These are phyloP conservation scores for Malbranchea zuffiana DNA, from an alignment of 2,329 filamentous ascomycete species.

Conservation along the genomic window DNA sequence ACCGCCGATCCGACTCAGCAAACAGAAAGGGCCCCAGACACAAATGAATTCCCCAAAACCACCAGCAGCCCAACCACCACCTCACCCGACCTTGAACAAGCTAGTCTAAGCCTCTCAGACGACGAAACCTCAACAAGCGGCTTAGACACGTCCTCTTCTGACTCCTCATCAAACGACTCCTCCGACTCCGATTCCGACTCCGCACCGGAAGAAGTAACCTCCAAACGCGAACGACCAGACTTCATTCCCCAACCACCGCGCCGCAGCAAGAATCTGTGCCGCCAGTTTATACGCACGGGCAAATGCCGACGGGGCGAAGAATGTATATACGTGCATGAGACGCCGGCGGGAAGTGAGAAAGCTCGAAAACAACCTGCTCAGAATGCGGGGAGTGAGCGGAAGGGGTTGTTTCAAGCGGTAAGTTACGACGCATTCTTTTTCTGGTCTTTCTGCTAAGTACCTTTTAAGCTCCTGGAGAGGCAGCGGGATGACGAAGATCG, in stretches of 20 bases:
- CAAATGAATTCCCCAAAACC: background rate
- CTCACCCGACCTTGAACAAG: background rate
- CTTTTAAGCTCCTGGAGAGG: constrained; percentile 30
- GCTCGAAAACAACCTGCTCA: constrained; percentile 18
- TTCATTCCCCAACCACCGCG: constrained; percentile 30
- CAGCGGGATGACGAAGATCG: constrained; percentile 35
- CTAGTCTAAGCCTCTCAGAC: constrained; percentile 11
- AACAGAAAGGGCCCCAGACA: background rate
- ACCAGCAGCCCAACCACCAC: background rate
- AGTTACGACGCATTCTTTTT: constrained; percentile 17
- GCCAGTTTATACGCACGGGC: constrained; percentile 32
- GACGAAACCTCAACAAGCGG: constrained; percentile 34
- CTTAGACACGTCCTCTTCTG: constrained; percentile 20
- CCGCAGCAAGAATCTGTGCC: constrained; percentile 23
- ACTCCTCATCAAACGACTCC: constrained; percentile 15
- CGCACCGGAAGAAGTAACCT: constrained; percentile 34
- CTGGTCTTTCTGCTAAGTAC: constrained; percentile 9
- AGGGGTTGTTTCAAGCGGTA: constrained; percentile 36
- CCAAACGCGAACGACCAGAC: constrained; percentile 32
- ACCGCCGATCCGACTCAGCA: background rate
- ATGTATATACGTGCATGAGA: constrained; percentile 36
- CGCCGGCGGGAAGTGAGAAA: constrained; percentile 23
- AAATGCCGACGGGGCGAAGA: constrained; percentile 33
- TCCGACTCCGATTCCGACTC: constrained; percentile 14
- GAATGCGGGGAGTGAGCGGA: constrained; percentile 18